Base-by-base conservation (phyloP, 2,329 filamentous ascomycete genomes). In the Bimuria novae-zelandiae region DNA sequence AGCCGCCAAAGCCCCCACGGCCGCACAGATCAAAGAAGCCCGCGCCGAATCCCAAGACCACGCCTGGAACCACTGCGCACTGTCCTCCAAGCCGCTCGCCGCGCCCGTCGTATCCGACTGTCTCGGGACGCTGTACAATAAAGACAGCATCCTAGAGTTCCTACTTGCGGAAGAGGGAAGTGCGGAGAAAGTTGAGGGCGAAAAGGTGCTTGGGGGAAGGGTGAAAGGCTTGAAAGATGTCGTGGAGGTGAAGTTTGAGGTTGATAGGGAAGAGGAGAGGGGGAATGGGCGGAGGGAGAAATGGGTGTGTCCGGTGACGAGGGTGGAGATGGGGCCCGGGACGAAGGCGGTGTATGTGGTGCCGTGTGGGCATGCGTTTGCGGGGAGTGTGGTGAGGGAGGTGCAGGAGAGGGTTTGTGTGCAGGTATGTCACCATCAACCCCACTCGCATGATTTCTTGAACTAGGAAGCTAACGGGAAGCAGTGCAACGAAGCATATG, bases 311-410 rank as follows among this genome's bases (percentile, higher is more conserved):
- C 92, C 93, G 0, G 84, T 97, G 49, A 96, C 92, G 1, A 84
- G 89, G 65, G 96, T 95, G 71, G 87, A 89, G 70, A 76, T 99
- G 21, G 94, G 94, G 0, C 86, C 92, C 0, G 81, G 81, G 4
- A 86, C 88, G 14, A 93, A 88, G 73, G 82, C 91, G 0, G 90
- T 96, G 1, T 99, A 97, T 66, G 67, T 99, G 2, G 90, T 97
- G 4, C 94, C 94, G 0, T 99, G 94, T 67, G 95, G 94, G 0
- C 95, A 99, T 78, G 92, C 90, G 0, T 97, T 97, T 75, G 88
- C 90, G 0, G 92, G 95, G 56, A 85, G 86, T 48, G 91, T 92
- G 7, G 87, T 97, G 60, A 89, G 87, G 61, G 89, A 94, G 74
- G 85, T 95, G n/a, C 80, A 80, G 21, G 81, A 77, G 2, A 87